These are phyloP conservation scores for Dissophora ornata DNA, from an alignment of 192 early-diverging fungal species.

Conservation along the genomic window DNA sequence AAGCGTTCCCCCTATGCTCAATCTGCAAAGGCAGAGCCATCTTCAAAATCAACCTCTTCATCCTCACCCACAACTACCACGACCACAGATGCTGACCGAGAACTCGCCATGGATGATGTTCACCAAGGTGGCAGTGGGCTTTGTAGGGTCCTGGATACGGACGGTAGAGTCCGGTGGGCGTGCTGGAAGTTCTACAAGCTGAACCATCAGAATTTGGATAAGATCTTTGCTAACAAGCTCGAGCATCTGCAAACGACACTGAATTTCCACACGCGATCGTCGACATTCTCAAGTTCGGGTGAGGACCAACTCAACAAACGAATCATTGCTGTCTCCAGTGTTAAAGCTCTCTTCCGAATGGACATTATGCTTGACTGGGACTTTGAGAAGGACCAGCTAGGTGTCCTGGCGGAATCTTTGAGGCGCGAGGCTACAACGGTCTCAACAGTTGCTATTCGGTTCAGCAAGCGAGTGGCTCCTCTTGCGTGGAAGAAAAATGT, in stretches of 20 bases:
- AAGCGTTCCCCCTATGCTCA: conserved; percentile 32
- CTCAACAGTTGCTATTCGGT: conserved; percentile 15
- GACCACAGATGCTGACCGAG: neutral
- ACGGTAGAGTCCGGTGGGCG: conserved; percentile 27
- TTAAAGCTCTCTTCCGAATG: conserved; percentile 23
- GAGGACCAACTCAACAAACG: conserved; percentile 12
- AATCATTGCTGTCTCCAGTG: conserved; percentile 18
- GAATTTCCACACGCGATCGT: conserved; percentile 14
- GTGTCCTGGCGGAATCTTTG: conserved; percentile 4
- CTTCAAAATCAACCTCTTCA: neutral
- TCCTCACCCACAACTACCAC: neutral
- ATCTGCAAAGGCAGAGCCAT: neutral
- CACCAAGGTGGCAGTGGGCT: conserved; percentile 30
- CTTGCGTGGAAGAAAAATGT: conserved; percentile 22
- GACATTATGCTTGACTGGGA: conserved; percentile 39
- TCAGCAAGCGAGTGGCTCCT: conserved; percentile 16
- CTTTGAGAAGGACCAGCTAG: conserved; percentile 13
- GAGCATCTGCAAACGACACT: conserved; percentile 6
- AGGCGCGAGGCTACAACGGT: conserved; percentile 1
- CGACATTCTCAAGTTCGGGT: neutral
- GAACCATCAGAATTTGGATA: conserved; percentile 14
- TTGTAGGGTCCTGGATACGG: neutral
- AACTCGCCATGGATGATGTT: neutral
- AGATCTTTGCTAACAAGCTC: conserved; percentile 22
- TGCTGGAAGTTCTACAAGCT: conserved; percentile 25